Base-by-base conservation (phyloP, 495 filamentous ascomycete genomes). In the Penicillium longicatenatum region DNA sequence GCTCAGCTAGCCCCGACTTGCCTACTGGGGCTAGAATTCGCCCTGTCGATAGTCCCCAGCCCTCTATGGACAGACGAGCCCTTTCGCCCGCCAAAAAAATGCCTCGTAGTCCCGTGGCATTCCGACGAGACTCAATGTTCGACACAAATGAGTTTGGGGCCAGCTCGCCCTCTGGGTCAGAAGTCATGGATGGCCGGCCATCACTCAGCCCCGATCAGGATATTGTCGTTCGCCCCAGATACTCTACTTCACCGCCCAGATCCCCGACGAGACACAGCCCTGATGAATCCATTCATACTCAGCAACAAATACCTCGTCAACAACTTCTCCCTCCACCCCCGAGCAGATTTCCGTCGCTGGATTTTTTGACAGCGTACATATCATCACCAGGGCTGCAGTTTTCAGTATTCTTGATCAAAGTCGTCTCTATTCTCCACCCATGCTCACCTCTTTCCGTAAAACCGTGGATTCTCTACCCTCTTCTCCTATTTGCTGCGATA, bases 361-460 rank as follows among this genome's bases (percentile, higher is more conserved):
- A 52, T 37, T 65, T 52, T 19, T 22, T 69, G 51, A 46, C 63
- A 61, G 59, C 74, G 65, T 54, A 39, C 58, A 58, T 55, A 6
- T 54, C 69, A 2, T 54, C 75, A 1, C 60, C 70, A 5, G 54
- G 69, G 19, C 67, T 75, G 43, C 68, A 80, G 48, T 52, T 79
- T 6, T 58, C 63, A 0, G 42, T 87, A 4, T 86, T 89, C 59
- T 67, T 85, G 8, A 35, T 77, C 20, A 90, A 91, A 61, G 60
- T 84, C 0, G 66, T 75, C 19, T 80, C 81, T 3, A 62, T 85
- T 1, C 79, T 80, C 11, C 71, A 79, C 52, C 81, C 84, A 6
- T 92, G 89, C 69, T 75, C 75, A 14, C 88, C 89, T 0, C 70
- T 82, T n/a, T 82, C 82, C 1, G 77, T 80, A 11, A 83, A 81